A percentile compares a stretch with the other conserved stretches of the same genome.
Conservation (phyloP, 176 grass and related monocot genomes). For the Chrysopogon serrulatus region DNA sequence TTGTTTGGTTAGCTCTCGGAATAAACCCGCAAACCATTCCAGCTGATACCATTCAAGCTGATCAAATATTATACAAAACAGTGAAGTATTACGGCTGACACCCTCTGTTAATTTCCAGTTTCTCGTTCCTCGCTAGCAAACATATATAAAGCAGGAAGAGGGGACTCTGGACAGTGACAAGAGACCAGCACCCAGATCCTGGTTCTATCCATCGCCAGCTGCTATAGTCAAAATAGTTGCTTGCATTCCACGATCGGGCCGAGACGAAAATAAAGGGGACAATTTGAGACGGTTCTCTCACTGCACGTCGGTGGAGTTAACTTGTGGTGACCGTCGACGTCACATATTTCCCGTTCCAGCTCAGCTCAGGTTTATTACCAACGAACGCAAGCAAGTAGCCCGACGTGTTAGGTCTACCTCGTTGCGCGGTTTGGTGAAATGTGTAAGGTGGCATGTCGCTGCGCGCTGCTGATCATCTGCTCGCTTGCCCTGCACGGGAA, state of each 20-base stretch:
- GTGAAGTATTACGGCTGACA: too few relatives aligned
- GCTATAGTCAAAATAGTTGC: neutral
- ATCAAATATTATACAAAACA: too few relatives aligned
- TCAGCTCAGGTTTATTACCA: neutral
- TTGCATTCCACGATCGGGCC: slow-evolving; percentile 13
- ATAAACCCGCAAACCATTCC: too few relatives aligned
- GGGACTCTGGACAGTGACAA: slow-evolving; percentile 1
- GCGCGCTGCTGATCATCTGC: neutral
- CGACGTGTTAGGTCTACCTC: neutral
- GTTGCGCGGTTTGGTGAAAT: slow-evolving; percentile 11
- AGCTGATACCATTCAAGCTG: too few relatives aligned
- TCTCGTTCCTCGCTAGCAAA: too few relatives aligned
- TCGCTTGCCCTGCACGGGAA: slow-evolving; percentile 29
- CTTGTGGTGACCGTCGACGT: neutral
- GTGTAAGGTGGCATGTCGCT: slow-evolving; percentile 14
- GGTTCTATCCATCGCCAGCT: neutral
- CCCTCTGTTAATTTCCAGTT: too few relatives aligned
- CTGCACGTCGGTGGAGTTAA: neutral
- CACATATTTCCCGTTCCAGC: neutral
- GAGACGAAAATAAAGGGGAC: neutral
- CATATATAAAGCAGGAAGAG: neutral
- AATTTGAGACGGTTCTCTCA: neutral
- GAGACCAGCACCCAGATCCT: neutral
- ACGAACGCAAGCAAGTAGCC: neutral
- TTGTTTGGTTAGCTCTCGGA: too few relatives aligned